phyloP scores from a whole-genome alignment of 345 rosid species.

The Dipteronia sinensis region DNA sequence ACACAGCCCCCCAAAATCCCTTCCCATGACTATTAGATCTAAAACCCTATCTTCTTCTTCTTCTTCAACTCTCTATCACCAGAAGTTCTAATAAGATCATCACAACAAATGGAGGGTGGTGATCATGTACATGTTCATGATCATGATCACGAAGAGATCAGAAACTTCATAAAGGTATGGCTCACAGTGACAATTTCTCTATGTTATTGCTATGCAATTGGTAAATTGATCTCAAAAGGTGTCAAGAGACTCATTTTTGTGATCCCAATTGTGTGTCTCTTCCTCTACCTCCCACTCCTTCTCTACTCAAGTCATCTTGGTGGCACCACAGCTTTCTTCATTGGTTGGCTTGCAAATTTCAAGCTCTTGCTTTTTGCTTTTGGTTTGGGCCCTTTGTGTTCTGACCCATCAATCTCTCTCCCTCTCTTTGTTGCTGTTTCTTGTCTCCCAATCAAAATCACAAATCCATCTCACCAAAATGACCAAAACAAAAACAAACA shows the following conservation, averaged over 20 bases:
- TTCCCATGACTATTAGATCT: background rate
- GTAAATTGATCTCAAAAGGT: slow-evolving; percentile 38
- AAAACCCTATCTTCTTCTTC: background rate
- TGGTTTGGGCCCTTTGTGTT: slow-evolving; percentile 42
- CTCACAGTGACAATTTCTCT: slow-evolving; percentile 26
- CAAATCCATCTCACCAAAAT: slow-evolving; percentile 18
- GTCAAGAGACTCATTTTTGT: slow-evolving; percentile 34
- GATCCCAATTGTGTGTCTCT: slow-evolving; percentile 35
- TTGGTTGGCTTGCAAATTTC: slow-evolving; percentile 63
- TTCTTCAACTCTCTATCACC: background rate
- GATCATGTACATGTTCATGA: too few species aligned
- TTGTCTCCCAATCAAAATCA: slow-evolving; percentile 61
- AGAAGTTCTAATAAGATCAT: background rate
- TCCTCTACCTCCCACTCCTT: slow-evolving; percentile 45
- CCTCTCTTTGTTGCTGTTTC: slow-evolving; percentile 47
- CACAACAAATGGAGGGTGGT: slow-evolving; percentile 5
- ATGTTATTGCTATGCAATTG: slow-evolving; percentile 34
- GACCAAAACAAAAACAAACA: too few species aligned
- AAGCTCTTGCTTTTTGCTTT: slow-evolving; percentile 58
- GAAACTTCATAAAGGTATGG: slow-evolving; percentile 42
- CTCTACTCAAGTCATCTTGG: slow-evolving; percentile 30
- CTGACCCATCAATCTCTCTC: slow-evolving; percentile 36
- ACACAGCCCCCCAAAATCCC: slow-evolving; percentile 20
- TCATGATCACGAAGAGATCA: slow-evolving; percentile 21
- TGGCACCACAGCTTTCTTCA: slow-evolving; percentile 45